Percentiles rank a stretch among this genome's conserved stretches.
phyloP scores from a whole-genome alignment of 371 early-diverging fungal genomes.

The Rhizomucor pusillus region DNA sequence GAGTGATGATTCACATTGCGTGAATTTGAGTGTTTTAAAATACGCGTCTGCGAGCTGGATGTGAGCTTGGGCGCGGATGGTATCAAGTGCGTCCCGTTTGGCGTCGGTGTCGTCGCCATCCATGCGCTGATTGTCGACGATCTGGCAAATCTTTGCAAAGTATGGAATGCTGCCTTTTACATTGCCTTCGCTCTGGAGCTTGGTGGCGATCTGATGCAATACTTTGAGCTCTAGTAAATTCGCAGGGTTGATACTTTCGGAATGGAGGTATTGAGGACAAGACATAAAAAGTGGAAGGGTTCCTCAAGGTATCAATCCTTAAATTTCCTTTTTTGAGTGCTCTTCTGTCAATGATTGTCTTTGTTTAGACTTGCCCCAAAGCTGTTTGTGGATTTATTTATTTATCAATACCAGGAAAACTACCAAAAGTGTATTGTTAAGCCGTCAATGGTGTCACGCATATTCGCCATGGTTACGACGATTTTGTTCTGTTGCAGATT shows the following conservation, averaged over 20 bases:
- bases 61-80: constrained; percentile 34
- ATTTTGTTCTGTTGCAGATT: constrained; percentile 13
- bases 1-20: constrained; percentile 25
- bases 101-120: neutral
- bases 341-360: too few relatives aligned
- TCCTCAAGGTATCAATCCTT: neutral
- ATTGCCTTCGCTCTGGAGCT: constrained; percentile 20
- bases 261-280: constrained; percentile 7
- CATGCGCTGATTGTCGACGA: constrained; percentile 32
- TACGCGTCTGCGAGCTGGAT: constrained; percentile 34
- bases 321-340: too few relatives aligned
- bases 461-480: constrained; percentile 13
- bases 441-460: constrained; percentile 16
- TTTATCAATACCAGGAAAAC: neutral
- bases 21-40: constrained; percentile 21
- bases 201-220: constrained; percentile 17
- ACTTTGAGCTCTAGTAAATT: constrained; percentile 32
- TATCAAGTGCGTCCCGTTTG: neutral
- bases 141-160: constrained; percentile 41
- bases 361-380: too few relatives aligned
- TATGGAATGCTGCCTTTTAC: constrained; percentile 36
- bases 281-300: neutral
- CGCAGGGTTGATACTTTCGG: constrained; percentile 17
- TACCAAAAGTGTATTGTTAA: constrained; percentile 21
- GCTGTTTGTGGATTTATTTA: too few relatives aligned